Evolutionary conservation across 805 yeast genomes (phyloP), one percentile per base, ranked within the genome.

Genomic region (Lipomyces japonicus): DNA sequence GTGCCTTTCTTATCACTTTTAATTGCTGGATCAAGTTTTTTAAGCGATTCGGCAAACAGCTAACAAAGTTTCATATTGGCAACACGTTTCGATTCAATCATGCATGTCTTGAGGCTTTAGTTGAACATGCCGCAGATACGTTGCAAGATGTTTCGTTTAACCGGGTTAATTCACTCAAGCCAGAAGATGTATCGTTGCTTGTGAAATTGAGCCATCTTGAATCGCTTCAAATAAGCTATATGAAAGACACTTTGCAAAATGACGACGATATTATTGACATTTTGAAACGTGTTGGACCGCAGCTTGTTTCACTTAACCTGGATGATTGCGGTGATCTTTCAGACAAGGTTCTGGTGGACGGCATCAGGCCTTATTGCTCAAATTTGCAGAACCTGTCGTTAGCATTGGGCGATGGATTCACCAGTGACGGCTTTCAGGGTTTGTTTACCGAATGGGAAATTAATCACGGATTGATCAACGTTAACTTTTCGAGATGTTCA

Each of bases 1-100:
- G 99, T 0, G 88, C 97, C 0, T 93, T 93, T 64, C 69, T 93
- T 58, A 82, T 93, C 40, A 81, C 83, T 61, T 86, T 84, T 57
- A 68, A 67, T 0, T 73, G 81, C 48, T 93, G 99, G 99, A 78
- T 79, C 56, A 75, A 71, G 4, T 89, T 84, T 55, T 86, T 93
- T 61, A 79, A 78, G 44, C 56, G 63, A 1, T 71, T 78, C 53
- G 86, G 84, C 1, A 65, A 73, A 2, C 71, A 77, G 18, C 69
- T 93, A 48, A 70, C 68, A 22, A 70, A 71, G 39, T 79, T 93
- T 58, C 82, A 82, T 54, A 65, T 93, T 9, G 72, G 81, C 32
- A 86, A 88, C 62, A 91, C 97, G 1, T 96, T 91, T 64, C 73
- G 97, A 48, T 82, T 93, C 57, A 75, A 81, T 12, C 77, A 82